A percentile compares a stretch with the other conserved stretches of the same genome.
These are phyloP conservation scores for Mortierella alpina DNA, from an alignment of 192 early-diverging fungal genomes.

Conservation along the genomic window DNA sequence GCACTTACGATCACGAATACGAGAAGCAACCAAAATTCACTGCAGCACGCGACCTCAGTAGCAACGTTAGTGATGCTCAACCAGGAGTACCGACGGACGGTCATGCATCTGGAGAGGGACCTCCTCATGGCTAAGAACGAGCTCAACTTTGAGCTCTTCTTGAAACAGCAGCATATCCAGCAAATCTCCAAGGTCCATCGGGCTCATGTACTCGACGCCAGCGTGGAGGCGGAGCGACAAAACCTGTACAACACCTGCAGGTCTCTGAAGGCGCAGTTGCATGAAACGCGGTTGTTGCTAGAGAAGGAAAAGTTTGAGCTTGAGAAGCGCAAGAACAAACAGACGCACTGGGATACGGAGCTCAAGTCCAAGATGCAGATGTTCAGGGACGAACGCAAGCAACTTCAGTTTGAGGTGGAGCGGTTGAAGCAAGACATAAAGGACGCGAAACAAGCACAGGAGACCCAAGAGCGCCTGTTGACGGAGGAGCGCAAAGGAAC, in stretches of 20 bases:
- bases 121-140: slow-evolving; percentile 66
- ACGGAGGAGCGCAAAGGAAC: slow-evolving; percentile 49
- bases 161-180: slow-evolving; percentile 71
- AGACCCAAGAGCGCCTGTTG: slow-evolving; percentile 38
- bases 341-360: slow-evolving; percentile 67
- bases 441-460: slow-evolving; percentile 47
- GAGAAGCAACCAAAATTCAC: not conserved
- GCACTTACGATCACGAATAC: not conserved
- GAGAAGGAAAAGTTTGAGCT: slow-evolving; percentile 62
- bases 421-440: slow-evolving; percentile 51
- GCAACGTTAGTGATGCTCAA: slow-evolving; percentile 7
- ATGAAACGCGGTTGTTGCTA: slow-evolving; percentile 51
- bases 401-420: slow-evolving; percentile 57
- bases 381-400: slow-evolving; percentile 61
- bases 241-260: slow-evolving; percentile 62
- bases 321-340: slow-evolving; percentile 59
- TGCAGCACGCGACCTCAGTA: not conserved
- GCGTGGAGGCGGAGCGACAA: slow-evolving; percentile 65
- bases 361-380: slow-evolving; percentile 57
- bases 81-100: slow-evolving; percentile 36
- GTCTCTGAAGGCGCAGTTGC: slow-evolving; percentile 58
- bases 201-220: slow-evolving; percentile 65
- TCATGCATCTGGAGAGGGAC: slow-evolving; percentile 62
- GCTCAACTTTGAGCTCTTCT: slow-evolving; percentile 69
- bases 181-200: slow-evolving; percentile 67